Conservation (phyloP, 1,284 basidiomycete species). For the Cystobasidiaceae sp. region DNA sequence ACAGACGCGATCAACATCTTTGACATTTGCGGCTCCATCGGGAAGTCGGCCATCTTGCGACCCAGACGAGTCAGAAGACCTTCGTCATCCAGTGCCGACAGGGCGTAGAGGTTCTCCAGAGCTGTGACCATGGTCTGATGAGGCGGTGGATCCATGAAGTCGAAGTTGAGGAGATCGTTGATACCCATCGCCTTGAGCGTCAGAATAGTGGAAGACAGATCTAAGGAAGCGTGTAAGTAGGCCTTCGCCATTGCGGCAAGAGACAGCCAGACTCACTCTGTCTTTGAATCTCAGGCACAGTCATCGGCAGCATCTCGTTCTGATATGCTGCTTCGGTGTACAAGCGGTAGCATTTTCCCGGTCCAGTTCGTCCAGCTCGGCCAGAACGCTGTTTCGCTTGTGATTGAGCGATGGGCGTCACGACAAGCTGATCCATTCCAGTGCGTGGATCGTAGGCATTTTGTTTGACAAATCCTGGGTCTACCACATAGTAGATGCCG, state of each 20-base stretch:
- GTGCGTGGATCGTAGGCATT: constrained; percentile 95
- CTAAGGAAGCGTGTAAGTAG: neutral
- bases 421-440: constrained; percentile 97
- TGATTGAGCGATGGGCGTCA: constrained; percentile 97
- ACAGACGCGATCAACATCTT: constrained; percentile 99
- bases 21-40: constrained; percentile 90
- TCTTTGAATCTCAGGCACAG: constrained; percentile 95
- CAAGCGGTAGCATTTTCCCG: constrained; percentile 95
- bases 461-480: constrained; percentile 98
- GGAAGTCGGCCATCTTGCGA: constrained; percentile 97
- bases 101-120: constrained; percentile 84
- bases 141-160: constrained; percentile 99
- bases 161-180: constrained; percentile 95
- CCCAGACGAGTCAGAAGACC: constrained; percentile 88
- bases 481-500: constrained; percentile 97
- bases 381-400: constrained; percentile 93
- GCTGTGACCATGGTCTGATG: constrained; percentile 88
- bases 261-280: constrained; percentile 59
- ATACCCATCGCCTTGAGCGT: constrained; percentile 98
- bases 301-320: constrained; percentile 98
- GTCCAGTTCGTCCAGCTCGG: constrained; percentile 93
- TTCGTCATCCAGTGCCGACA: constrained; percentile 94
- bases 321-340: constrained; percentile 97
- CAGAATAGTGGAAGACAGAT: constrained; percentile 79
- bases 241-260: neutral